Conservation (phyloP, 2,329 filamentous ascomycete species). For the Canariomyces notabilis region DNA sequence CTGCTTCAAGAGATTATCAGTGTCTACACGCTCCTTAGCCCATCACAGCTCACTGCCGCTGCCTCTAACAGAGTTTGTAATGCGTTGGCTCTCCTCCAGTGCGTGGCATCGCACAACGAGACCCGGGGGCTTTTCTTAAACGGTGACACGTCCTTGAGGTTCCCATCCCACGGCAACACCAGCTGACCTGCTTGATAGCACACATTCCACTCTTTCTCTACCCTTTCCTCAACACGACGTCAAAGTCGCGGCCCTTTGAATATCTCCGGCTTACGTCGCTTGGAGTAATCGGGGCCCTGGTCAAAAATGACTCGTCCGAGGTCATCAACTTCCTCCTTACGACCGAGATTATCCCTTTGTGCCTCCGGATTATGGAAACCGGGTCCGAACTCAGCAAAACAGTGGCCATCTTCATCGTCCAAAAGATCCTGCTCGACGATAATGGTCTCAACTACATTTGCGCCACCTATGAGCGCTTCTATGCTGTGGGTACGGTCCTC, state of each 20-base stretch:
- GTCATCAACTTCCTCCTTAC: conserved; percentile 99
- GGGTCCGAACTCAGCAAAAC: conserved; percentile 98
- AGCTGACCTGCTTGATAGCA: conserved; percentile 47
- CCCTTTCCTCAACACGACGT: conserved; percentile 97
- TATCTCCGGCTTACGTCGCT: conserved; percentile 94
- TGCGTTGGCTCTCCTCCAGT: conserved; percentile 89
- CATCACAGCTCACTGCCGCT: conserved; percentile 94
- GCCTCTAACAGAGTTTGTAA: conserved; percentile 97
- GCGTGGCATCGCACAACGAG: conserved; percentile 95
- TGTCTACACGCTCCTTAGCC: conserved; percentile 93
- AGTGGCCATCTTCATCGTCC: conserved; percentile 98
- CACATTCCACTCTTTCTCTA: conserved; percentile 98
- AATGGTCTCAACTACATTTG: conserved; percentile 97
- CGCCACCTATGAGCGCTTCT: conserved; percentile 97
- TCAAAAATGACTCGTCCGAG: conserved; percentile 98
- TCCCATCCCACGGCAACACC: neutral
- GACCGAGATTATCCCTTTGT: conserved; percentile 96
- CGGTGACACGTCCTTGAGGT: conserved; percentile 50
- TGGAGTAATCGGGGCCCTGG: conserved; percentile 91
- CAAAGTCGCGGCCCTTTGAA: conserved; percentile 95
- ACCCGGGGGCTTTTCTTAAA: conserved; percentile 90
- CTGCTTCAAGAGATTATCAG: conserved; percentile 98
- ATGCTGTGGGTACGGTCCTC: conserved; percentile 92
- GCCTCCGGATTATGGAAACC: conserved; percentile 98
- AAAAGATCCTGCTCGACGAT: conserved; percentile 96